Conservation (phyloP, 2,329 filamentous ascomycete species). For the Cladorrhinum sp. region DNA sequence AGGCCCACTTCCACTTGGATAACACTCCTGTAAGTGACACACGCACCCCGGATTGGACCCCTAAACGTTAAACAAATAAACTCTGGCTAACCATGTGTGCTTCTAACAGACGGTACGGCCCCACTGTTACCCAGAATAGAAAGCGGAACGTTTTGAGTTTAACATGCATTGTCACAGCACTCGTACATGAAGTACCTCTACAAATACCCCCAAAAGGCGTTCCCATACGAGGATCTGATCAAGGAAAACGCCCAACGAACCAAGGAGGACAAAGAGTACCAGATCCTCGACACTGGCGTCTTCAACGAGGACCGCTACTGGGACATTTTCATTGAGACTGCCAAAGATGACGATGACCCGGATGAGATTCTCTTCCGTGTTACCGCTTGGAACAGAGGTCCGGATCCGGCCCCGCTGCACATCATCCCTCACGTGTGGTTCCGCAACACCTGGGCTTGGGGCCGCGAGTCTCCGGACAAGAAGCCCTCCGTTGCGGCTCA, state of each 20-base stretch:
- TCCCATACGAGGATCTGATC: constrained; percentile 86
- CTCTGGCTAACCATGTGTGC: constrained; percentile 29
- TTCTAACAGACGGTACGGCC: constrained; percentile 44
- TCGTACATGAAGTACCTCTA: constrained; percentile 99
- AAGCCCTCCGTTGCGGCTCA: constrained; percentile 75
- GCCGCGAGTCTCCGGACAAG: constrained; percentile 67
- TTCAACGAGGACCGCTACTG: constrained; percentile 92
- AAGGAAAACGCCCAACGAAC: constrained; percentile 76
- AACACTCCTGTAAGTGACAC: constrained; percentile 67
- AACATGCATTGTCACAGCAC: constrained; percentile 53
- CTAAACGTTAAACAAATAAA: neutral
- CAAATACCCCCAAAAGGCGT: constrained; percentile 90
- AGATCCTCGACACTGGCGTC: constrained; percentile 81
- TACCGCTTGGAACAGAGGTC: constrained; percentile 92
- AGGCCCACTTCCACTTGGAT: constrained; percentile 93
- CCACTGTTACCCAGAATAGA: neutral
- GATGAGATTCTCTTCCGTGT: constrained; percentile 92
- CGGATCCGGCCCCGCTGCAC: constrained; percentile 84
- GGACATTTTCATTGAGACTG: constrained; percentile 96
- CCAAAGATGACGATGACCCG: constrained; percentile 87
- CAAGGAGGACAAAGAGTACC: constrained; percentile 81
- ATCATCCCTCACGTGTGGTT: constrained; percentile 97
- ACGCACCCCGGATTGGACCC: neutral
- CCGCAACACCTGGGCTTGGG: constrained; percentile 96
- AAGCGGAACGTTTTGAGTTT: constrained; percentile 18